These are phyloP conservation scores for Leccinum obscurum DNA, from an alignment of 768 basidiomycete genomes.

Conservation along the genomic window DNA sequence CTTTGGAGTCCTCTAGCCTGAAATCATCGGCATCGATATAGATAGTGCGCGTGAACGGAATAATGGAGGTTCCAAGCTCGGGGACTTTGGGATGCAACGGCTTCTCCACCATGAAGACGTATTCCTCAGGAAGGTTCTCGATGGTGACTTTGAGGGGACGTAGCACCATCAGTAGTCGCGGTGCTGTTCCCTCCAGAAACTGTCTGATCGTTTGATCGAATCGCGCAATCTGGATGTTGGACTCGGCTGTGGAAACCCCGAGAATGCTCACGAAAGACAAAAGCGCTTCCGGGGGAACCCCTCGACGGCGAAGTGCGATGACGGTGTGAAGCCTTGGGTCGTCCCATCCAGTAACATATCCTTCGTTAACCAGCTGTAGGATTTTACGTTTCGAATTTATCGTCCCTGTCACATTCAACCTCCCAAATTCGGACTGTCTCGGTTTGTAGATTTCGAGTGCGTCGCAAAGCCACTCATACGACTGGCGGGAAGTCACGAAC, in stretches of 20 bases:
- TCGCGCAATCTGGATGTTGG: constrained; percentile 83
- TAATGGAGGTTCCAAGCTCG: constrained; percentile 73
- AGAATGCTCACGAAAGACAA: constrained; percentile 88
- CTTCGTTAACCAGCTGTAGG: constrained; percentile 78
- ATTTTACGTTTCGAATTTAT: constrained; percentile 98
- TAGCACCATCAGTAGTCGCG: constrained; percentile 89
- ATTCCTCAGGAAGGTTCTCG: constrained; percentile 88
- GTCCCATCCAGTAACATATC: constrained; percentile 91
- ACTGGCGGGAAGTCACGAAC: constrained; percentile 93
- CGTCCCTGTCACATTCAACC: constrained; percentile 90
- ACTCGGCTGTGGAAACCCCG: constrained; percentile 85
- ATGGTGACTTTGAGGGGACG: constrained; percentile 89
- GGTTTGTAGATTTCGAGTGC: constrained; percentile 97
- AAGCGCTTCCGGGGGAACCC: constrained; percentile 96
- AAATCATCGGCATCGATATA: constrained; percentile 96
- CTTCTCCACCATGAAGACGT: constrained; percentile 80
- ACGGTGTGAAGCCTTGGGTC: constrained; percentile 97
- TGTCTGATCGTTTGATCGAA: constrained; percentile 90
- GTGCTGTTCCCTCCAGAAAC: constrained; percentile 85
- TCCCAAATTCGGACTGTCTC: constrained; percentile 94
- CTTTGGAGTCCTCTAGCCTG: constrained; percentile 84
- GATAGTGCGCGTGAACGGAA: constrained; percentile 85
- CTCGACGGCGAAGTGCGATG: constrained; percentile 91
- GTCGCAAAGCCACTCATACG: constrained; percentile 99
- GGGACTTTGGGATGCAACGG: constrained; percentile 93